phyloP scores from a whole-genome alignment of 202 grass and related monocot species.

The Saccharum hybrid region DNA sequence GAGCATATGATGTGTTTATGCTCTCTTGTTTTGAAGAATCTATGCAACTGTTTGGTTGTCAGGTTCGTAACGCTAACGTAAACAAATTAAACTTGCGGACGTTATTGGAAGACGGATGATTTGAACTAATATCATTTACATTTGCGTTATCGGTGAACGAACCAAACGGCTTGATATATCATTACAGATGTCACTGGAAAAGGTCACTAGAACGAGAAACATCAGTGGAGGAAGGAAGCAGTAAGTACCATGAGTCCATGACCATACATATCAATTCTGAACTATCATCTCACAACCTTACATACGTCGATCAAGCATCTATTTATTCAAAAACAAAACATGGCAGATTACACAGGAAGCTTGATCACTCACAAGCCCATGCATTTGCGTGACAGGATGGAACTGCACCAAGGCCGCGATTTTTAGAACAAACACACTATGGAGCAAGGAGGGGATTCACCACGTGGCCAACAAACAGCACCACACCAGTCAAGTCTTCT shows the following conservation, averaged over 20 bases:
- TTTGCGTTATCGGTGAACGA: too few relatives aligned
- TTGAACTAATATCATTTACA: too few relatives aligned
- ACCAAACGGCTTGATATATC: too few relatives aligned
- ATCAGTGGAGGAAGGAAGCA: neutral
- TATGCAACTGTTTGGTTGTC: rapidly evolving
- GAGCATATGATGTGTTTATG: too few relatives aligned
- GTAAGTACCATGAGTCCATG: neutral
- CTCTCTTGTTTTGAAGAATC: too few relatives aligned
- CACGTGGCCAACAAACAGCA: slow-evolving; percentile 76
- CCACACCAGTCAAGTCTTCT: slow-evolving; percentile 77
- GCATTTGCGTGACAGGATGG: neutral
- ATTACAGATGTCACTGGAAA: neutral
- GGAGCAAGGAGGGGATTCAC: slow-evolving; percentile 58
- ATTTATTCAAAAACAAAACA: slow-evolving; percentile 33
- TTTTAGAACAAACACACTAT: slow-evolving; percentile 26
- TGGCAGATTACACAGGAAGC: slow-evolving; percentile 18
- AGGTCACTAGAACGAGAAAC: neutral
- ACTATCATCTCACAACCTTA: neutral
- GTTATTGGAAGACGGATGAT: too few relatives aligned
- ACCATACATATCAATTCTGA: neutral
- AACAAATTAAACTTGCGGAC: too few relatives aligned
- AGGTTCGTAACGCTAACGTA: too few relatives aligned
- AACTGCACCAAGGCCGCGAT: neutral
- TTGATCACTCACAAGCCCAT: slow-evolving; percentile 32
- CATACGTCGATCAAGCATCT: slow-evolving; percentile 28